Evolutionary conservation across 495 filamentous ascomycete species (phyloP), one percentile per base, ranked within the genome.

Genomic region (Neurospora sp.): DNA sequence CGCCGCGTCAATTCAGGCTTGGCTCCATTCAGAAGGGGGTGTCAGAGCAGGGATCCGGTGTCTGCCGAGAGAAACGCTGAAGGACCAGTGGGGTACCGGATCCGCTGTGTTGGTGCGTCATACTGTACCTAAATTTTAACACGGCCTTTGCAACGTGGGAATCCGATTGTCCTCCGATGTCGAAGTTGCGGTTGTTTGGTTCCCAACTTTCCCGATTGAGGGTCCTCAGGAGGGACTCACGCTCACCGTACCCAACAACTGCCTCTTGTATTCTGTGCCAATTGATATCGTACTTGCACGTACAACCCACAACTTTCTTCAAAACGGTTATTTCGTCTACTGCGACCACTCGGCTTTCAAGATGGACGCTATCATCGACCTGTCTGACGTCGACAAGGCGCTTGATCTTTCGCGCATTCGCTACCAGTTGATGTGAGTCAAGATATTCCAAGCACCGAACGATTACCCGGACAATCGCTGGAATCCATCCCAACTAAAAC

Each of bases 351-450:
- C 21, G 19, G 28, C 43, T 24, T 24, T 70, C 77, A 83, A 77
- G 74, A 98, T 99, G 96, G 96, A 99, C 79, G 83, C 92, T 10
- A 89, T 93, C 69, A 96, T 98, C 77, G 93, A 98, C 82, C 88
- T 97, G 40, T 92, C 89, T 19, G 90, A 98, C 82, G 86, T 88
- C 77, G 88, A 88, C 75, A 92, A 93, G 84, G 94, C 94, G 39
- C 85, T 99, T 76, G 94, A 98, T 77, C 87, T 99, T 42, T 86
- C 90, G 54, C 95, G 95, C 79, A 99, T 99, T 81, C 93, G 96
- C 74, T 97, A 92, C 84, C 95, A 99, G 81, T 83, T 99, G 71
- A 97, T 98, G 94, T 97, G 82, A 83, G 90, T 76, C 66, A 15
- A 31, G 38, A 69, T 15, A 36, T 21, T 37, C 34, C 28, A 17